Percentiles rank a stretch among this genome's conserved stretches.
Conservation (phyloP, 257 asterid species). For the Oldenlandia corymbosa region DNA sequence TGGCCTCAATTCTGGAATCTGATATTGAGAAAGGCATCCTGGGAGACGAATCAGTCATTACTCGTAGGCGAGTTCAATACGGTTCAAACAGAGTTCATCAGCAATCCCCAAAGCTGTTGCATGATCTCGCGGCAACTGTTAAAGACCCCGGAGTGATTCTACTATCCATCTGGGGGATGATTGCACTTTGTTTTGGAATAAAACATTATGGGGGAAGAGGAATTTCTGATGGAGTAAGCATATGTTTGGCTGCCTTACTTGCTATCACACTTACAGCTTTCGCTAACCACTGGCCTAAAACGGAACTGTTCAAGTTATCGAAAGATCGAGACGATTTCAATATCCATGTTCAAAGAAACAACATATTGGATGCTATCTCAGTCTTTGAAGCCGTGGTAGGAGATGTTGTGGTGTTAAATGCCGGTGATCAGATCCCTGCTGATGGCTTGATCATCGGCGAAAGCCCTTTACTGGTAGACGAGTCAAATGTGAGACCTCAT, state of each 20-base stretch:
- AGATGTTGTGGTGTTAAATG: constrained; percentile 37
- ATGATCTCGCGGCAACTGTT: constrained; percentile 34
- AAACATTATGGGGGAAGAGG: constrained; percentile 42
- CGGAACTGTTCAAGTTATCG: constrained; percentile 45
- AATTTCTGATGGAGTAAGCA: constrained; percentile 65
- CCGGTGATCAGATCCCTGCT: constrained; percentile 62
- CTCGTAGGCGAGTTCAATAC: constrained; percentile 14
- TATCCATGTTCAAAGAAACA: constrained; percentile 41
- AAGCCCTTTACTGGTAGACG: constrained; percentile 39
- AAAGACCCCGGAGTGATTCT: constrained; percentile 47
- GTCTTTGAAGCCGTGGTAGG: constrained; percentile 48
- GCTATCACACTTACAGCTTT: constrained; percentile 44
- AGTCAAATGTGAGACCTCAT: constrained; percentile 43
- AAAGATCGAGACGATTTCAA: constrained; percentile 32
- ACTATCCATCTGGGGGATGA: constrained; percentile 38
- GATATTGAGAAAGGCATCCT: constrained; percentile 41
- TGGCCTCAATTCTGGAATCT: constrained; percentile 30
- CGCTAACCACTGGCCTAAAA: constrained; percentile 47
- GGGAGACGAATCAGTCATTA: constrained; percentile 32
- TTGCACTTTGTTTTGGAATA: constrained; percentile 47
- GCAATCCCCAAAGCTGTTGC: constrained; percentile 27
- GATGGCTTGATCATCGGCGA: constrained; percentile 51
- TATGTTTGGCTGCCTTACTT: constrained; percentile 44
- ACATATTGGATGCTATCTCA: constrained; percentile 30
- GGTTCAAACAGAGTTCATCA: constrained; percentile 47